Conservation (phyloP, 2,329 filamentous ascomycete genomes). For the Neoscytalidium dimidiatum region DNA sequence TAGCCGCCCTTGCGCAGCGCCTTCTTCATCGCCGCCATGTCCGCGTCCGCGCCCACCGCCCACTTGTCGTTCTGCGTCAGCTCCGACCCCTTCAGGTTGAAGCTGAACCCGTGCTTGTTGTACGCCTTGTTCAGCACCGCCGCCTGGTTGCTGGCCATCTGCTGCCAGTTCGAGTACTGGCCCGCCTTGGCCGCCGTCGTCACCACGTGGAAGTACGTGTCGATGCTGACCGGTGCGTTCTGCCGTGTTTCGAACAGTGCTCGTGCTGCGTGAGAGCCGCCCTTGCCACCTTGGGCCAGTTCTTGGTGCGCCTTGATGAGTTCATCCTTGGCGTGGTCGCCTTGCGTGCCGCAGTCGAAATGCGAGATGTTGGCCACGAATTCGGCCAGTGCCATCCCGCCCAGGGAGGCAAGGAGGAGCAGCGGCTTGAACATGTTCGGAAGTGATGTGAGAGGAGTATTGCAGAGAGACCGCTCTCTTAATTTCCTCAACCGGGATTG, state of each 20-base stretch:
- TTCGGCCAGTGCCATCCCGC: conserved; percentile 25
- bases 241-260: conserved; percentile 27
- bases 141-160: conserved; percentile 43
- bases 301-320: conserved; percentile 41
- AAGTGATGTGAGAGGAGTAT: not conserved
- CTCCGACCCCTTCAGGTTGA: conserved; percentile 51
- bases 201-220: conserved; percentile 50
- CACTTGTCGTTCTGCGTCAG: conserved; percentile 57
- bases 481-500: not conserved
- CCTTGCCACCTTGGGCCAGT: conserved; percentile 24
- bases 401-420: conserved; percentile 38
- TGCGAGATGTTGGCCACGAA: conserved; percentile 28
- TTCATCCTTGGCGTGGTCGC: conserved; percentile 37
- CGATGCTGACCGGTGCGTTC: conserved; percentile 37
- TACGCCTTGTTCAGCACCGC: conserved; percentile 46
- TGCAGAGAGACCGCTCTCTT: not conserved
- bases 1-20: conserved; percentile 57
- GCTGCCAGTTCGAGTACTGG: conserved; percentile 37
- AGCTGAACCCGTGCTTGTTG: conserved; percentile 53
- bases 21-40: conserved; percentile 54
- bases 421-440: conserved; percentile 30
- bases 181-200: conserved; percentile 37
- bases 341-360: conserved; percentile 47
- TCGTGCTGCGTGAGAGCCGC: conserved; percentile 31
- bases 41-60: conserved; percentile 50